Conservation (phyloP, 2,329 filamentous ascomycete species). For the Nemania serpens region DNA sequence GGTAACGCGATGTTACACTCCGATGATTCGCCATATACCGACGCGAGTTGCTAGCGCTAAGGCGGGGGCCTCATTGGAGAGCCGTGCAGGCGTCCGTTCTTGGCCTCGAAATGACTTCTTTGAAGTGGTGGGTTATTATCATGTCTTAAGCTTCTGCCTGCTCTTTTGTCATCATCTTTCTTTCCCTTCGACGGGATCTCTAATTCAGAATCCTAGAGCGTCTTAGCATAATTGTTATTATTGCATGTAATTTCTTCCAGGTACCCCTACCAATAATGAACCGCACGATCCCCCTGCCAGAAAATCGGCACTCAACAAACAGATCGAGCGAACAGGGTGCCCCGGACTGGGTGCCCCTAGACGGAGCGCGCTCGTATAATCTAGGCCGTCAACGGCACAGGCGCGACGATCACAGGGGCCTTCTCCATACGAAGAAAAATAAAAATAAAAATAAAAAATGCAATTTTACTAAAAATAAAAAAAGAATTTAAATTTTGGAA, state of each 20-base stretch:
- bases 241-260: not conserved
- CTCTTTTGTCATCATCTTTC: no score
- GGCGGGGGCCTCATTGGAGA: slow-evolving; percentile 18
- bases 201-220: not conserved
- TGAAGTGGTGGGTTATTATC: no score
- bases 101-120: slow-evolving; percentile 5
- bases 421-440: slow-evolving; percentile 4
- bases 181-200: slow-evolving; percentile 1
- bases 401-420: slow-evolving; percentile 9
- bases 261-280: slow-evolving; percentile 1
- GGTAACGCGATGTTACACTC: slow-evolving; percentile 30
- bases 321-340: slow-evolving; percentile 9
- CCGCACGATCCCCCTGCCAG: slow-evolving; percentile 1
- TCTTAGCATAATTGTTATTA: slow-evolving; percentile 13
- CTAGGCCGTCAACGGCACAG: not conserved
- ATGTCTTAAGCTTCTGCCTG: no score
- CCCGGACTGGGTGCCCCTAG: not conserved
- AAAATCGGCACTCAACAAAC: slow-evolving; percentile 4
- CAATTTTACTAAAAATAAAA: no score
- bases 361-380: not conserved
- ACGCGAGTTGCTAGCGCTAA: slow-evolving; percentile 21
- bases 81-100: slow-evolving; percentile 5
- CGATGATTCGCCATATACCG: slow-evolving; percentile 17
- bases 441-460: not conserved
- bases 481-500: no score